phyloP scores from a whole-genome alignment of 2,329 filamentous ascomycete species.

The Fusarium veterinarium region DNA sequence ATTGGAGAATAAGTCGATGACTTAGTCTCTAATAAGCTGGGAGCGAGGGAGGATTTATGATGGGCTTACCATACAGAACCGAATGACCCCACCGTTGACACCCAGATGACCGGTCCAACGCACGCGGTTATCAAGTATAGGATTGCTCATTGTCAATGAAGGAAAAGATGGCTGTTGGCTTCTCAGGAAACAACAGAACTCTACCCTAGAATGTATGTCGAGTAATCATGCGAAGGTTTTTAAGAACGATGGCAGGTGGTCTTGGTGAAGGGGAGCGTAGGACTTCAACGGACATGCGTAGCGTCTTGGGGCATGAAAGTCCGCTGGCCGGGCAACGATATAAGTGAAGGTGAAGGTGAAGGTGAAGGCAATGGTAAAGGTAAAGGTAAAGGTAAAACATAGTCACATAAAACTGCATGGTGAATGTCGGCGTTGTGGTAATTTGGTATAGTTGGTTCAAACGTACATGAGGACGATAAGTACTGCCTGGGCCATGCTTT shows the following conservation, averaged over 20 bases:
- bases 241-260: constrained; percentile 42
- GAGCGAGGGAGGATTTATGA: constrained; percentile 29
- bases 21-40: constrained; percentile 38
- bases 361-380: background rate
- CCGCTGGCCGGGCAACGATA: constrained; percentile 18
- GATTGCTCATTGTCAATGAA: constrained; percentile 40
- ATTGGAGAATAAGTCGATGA: constrained; percentile 36
- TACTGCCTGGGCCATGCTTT: background rate
- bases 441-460: constrained; percentile 9
- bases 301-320: constrained; percentile 25
- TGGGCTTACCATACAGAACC: constrained; percentile 33
- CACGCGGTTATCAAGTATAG: constrained; percentile 24
- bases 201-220: constrained; percentile 48
- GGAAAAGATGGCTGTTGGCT: constrained; percentile 27
- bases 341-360: constrained; percentile 19
- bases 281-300: constrained; percentile 38
- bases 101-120: constrained; percentile 25
- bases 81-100: constrained; percentile 24
- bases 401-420: constrained; percentile 14
- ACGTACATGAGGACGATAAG: background rate
- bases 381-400: constrained; percentile 8
- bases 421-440: constrained; percentile 27
- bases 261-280: constrained; percentile 43
- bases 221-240: constrained; percentile 47
- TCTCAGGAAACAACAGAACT: constrained; percentile 35